Conservation (phyloP, 257 asterid genomes). For the Salvia splendens region DNA sequence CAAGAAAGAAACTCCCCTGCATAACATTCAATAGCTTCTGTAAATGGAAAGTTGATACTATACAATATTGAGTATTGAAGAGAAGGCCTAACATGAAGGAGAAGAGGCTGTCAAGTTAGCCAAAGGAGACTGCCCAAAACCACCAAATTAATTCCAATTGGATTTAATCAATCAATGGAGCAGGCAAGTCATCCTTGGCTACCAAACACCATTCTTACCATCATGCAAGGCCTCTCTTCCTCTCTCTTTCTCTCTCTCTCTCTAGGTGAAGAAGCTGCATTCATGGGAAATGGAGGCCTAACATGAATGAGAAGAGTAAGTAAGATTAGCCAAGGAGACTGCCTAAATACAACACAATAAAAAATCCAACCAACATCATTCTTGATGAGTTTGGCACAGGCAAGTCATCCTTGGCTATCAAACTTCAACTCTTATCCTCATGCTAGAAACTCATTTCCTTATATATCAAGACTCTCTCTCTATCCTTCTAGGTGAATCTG, state of each 20-base stretch:
- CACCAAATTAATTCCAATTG: slow-evolving; percentile 21
- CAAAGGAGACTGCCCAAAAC: slow-evolving; percentile 53
- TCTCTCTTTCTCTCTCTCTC: slow-evolving; percentile 1
- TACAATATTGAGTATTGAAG: background rate
- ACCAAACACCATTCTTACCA: slow-evolving; percentile 51
- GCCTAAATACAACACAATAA: slow-evolving; percentile 31
- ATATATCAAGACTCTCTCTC: background rate
- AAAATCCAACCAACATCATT: background rate
- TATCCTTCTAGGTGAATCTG: background rate
- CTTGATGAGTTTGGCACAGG: slow-evolving; percentile 33
- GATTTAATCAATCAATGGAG: slow-evolving; percentile 22
- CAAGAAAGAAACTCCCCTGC: too few species aligned
- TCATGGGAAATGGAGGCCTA: slow-evolving; percentile 22
- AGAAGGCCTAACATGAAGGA: slow-evolving; percentile 39
- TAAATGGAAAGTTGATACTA: too few species aligned
- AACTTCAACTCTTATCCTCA: slow-evolving; percentile 38
- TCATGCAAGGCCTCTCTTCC: slow-evolving; percentile 44
- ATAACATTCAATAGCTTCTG: too few species aligned
- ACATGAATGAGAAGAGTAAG: slow-evolving; percentile 40
- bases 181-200: slow-evolving; percentile 88
- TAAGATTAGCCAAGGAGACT: slow-evolving; percentile 48
- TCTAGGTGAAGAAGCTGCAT: background rate
- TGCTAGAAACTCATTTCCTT: slow-evolving; percentile 31
- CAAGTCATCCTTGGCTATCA: slow-evolving; percentile 59
- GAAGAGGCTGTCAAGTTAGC: slow-evolving; percentile 43